Base-by-base conservation (phyloP, 2,329 filamentous ascomycete genomes). In the Trichoderma koningii region DNA sequence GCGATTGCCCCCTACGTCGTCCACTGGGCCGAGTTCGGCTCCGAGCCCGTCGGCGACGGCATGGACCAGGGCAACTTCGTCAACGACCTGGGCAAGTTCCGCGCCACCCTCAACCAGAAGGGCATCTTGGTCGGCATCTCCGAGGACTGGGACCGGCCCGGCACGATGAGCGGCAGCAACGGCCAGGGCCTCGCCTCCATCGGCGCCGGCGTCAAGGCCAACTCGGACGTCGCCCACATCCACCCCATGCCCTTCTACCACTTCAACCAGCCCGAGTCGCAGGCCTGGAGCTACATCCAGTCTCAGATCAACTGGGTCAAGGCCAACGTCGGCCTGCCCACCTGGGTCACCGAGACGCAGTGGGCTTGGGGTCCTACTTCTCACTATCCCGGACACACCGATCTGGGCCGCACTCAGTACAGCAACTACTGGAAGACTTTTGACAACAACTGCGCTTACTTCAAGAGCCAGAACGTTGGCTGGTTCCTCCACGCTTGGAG, bases 161-260 rank as follows among this genome's bases (percentile, higher is more conserved):
- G 68, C n/a, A 65, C 48, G 53, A 66, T 70, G 66, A 68, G 64
- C 42, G 63, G 51, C 53, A 62, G 19, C 44, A 44, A 65, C 44
- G 64, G 63, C 17, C 30, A 63, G 15, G 30, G 44, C 4, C 66
- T 69, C 23, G 66, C 63, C 7, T 60, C 63, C 17, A 52, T 68
- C 34, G 69, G 69, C 7, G 17, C 45, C 4, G 68, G 66, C 6
- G 68, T 70, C 51, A 67, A 67, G 52, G 55, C 47, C 23, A 69
- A 68, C 64, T 69, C 69, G 10, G 67, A 69, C 38, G 52, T 67
- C 34, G 67, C 68, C 6, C 68, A 69, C 57, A 70, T 68, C 66
- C 69, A 70, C 63, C 66, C 67, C 44, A 70, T 70, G 69, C 68
- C 68, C 28, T 70, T 70, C 57, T 69, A 69, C 47, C 68, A 67